phyloP scores from a whole-genome alignment of 331 rosid genomes.

The Spiraea crenata region DNA sequence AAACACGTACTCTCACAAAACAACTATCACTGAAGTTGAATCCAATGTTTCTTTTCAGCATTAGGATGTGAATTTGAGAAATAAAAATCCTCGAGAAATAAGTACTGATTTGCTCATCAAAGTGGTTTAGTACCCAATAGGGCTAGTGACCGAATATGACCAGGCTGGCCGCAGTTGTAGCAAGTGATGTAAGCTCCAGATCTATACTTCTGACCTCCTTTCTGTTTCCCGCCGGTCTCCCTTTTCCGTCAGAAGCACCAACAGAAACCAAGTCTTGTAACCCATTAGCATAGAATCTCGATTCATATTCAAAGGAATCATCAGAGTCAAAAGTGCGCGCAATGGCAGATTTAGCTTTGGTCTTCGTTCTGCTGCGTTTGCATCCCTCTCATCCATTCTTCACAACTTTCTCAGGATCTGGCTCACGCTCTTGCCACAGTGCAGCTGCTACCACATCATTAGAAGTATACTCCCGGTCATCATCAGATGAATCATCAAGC shows the following conservation, averaged over 20 bases:
- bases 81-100: too few relatives aligned
- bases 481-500: too few relatives aligned
- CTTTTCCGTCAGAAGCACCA: not conserved
- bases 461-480: not conserved
- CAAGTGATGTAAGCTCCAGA: not conserved
- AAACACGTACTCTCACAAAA: too few relatives aligned
- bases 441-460: not conserved
- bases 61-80: too few relatives aligned
- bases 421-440: not conserved
- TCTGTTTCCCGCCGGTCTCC: not conserved
- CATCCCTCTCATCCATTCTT: not conserved
- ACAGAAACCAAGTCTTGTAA: not conserved
- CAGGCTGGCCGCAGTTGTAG: conserved; percentile 1
- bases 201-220: too few relatives aligned
- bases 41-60: too few relatives aligned
- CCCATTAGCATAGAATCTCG: too few relatives aligned
- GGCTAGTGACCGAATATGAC: not conserved
- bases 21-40: too few relatives aligned
- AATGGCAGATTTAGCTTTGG: not conserved
- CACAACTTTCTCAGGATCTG: too few relatives aligned
- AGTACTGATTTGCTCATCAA: too few relatives aligned
- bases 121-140: not conserved
- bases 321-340: too few relatives aligned
- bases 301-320: too few relatives aligned
- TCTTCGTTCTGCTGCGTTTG: not conserved